These are phyloP conservation scores for Termitomyces sp. DNA, from an alignment of 768 basidiomycete species.

Conservation along the genomic window DNA sequence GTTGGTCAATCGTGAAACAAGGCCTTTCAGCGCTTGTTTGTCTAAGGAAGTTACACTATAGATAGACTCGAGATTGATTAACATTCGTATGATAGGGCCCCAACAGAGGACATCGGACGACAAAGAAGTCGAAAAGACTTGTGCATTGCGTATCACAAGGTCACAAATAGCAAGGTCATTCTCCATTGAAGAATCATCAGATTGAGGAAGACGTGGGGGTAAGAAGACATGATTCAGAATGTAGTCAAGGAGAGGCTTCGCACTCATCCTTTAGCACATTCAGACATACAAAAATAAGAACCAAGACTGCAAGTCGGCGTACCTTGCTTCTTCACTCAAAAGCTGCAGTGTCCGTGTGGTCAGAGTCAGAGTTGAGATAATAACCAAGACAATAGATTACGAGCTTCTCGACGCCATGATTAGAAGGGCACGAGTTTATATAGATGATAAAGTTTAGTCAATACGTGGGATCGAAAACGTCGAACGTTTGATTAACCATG, in stretches of 20 bases:
- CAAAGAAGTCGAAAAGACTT: constrained; percentile 17
- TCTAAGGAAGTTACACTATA: constrained; percentile 1
- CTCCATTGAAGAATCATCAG: constrained; percentile 24
- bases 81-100: constrained; percentile 28
- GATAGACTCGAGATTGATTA: constrained; percentile 20
- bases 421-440: too few species aligned
- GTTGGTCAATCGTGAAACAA: constrained; percentile 17
- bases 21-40: constrained; percentile 10
- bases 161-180: constrained; percentile 26
- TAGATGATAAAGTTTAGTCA: too few species aligned
- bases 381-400: background rate
- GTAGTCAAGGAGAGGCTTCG: constrained; percentile 22
- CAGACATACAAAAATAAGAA: too few species aligned
- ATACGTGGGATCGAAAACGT: too few species aligned
- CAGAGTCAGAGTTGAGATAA: background rate
- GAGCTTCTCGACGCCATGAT: background rate
- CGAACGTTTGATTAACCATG: too few species aligned
- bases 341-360: background rate
- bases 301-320: background rate
- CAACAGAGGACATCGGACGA: constrained; percentile 20
- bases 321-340: background rate
- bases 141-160: constrained; percentile 17
- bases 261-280: background rate
- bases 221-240: constrained; percentile 40
- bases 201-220: constrained; percentile 38